A percentile compares a stretch with the other conserved stretches of the same genome.
These are phyloP conservation scores for Sporothrix variecibatus DNA, from an alignment of 2,329 filamentous ascomycete genomes.

Conservation along the genomic window DNA sequence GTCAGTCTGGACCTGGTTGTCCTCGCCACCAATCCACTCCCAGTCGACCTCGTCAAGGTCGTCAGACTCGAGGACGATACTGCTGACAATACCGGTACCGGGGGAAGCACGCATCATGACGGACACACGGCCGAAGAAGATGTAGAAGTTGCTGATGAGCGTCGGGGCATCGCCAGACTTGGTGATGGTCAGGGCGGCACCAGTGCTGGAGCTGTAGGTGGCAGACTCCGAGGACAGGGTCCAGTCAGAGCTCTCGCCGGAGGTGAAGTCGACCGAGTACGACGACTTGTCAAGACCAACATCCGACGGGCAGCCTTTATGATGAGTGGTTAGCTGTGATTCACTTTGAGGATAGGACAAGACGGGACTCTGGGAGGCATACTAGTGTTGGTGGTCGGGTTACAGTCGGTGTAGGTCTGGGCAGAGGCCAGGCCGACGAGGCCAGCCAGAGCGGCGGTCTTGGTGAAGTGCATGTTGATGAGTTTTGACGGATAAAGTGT, in stretches of 20 bases:
- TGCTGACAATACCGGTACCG: constrained; percentile 52
- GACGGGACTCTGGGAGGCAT: neutral
- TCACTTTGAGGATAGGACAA: neutral
- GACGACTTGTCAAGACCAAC: constrained; percentile 5
- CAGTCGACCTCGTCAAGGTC: constrained; percentile 57
- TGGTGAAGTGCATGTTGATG: neutral
- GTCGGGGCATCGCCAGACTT: constrained; percentile 47
- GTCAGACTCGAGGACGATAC: constrained; percentile 53
- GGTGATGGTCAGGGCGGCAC: constrained; percentile 23
- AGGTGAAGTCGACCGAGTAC: constrained; percentile 28
- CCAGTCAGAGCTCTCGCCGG: constrained; percentile 24
- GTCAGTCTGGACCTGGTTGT: constrained; percentile 48
- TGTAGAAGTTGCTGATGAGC: constrained; percentile 49
- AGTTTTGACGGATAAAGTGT: no score
- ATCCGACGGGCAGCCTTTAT: neutral
- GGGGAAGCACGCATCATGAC: constrained; percentile 46
- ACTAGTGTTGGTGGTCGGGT: constrained; percentile 16
- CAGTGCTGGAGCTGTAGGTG: constrained; percentile 23
- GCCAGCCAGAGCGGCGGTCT: constrained; percentile 12
- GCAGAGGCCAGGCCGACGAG: constrained; percentile 16
- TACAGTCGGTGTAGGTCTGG: constrained; percentile 19
- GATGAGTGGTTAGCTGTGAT: neutral
- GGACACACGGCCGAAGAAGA: constrained; percentile 54
- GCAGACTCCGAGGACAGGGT: neutral
- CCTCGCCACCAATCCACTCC: constrained; percentile 42